Conservation (phyloP, 2,329 filamentous ascomycete genomes). For the Blastomyces emzantsi region DNA sequence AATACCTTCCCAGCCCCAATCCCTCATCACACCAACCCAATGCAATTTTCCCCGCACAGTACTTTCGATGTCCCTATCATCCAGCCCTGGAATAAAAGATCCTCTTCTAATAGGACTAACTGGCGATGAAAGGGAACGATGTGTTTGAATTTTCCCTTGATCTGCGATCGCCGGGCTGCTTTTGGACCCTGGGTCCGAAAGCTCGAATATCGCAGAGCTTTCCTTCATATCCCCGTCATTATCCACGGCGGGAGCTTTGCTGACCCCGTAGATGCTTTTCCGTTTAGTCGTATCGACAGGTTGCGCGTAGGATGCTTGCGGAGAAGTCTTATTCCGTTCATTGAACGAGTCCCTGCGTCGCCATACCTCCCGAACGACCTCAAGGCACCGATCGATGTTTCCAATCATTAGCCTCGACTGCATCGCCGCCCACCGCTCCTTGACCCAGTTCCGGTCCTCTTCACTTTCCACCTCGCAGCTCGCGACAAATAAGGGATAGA, state of each 20-base stretch:
- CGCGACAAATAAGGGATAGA: slow-evolving; percentile 59
- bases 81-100: slow-evolving; percentile 27
- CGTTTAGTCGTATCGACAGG: slow-evolving; percentile 18
- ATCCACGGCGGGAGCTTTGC: background rate
- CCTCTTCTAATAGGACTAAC: slow-evolving; percentile 20
- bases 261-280: slow-evolving; percentile 1
- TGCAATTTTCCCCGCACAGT: slow-evolving; percentile 58
- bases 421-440: slow-evolving; percentile 54
- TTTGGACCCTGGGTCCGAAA: background rate
- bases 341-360: slow-evolving; percentile 49
- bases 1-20: slow-evolving; percentile 62
- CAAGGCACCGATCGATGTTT: slow-evolving; percentile 56
- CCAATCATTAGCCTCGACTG: slow-evolving; percentile 55
- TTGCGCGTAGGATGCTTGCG: slow-evolving; percentile 20
- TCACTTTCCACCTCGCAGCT: slow-evolving; percentile 53
- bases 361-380: slow-evolving; percentile 61
- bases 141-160: slow-evolving; percentile 11
- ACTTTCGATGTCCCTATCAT: slow-evolving; percentile 48
- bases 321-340: slow-evolving; percentile 29
- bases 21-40: slow-evolving; percentile 63
- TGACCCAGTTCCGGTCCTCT: slow-evolving; percentile 57
- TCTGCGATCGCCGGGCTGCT: slow-evolving; percentile 17
- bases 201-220: background rate
- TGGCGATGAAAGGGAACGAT: slow-evolving; percentile 3
- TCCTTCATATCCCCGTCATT: background rate